Base-by-base conservation (phyloP, 495 filamentous ascomycete species). In the Aspergillus homomorphus region DNA sequence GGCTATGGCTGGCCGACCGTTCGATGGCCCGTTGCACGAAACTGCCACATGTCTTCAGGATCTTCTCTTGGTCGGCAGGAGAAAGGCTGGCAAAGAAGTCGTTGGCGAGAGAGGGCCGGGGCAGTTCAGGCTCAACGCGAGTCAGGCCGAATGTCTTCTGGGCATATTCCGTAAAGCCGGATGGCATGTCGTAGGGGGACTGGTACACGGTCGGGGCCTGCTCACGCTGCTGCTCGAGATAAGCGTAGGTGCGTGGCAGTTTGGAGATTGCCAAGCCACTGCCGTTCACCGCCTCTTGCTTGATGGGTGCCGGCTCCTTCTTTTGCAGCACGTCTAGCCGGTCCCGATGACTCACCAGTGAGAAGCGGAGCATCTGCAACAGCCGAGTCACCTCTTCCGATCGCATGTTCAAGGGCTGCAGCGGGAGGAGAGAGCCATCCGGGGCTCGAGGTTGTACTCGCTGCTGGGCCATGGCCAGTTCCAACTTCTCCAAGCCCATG, bases 181-280 rank as follows among this genome's bases (percentile, higher is more conserved):
- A 77, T 26, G 76, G 76, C 69, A 76, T 76, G 59, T 79, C 71
- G 59, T 79, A 79, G 15, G 76, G 76, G n/a, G 76, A 79, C 61
- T 72, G 75, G 54, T 79, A 79, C 20, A 78, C 74, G 57, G 71
- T 69, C 64, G 76, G 76, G 28, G 67, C 68, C 60, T 72, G 62
- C 51, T 73, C 69, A 45, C 72, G 70, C 56, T 79, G 76, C 54
- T 72, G 74, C 51, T 77, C 74, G 30, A 79, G 66, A 57, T 72
- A 79, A 50, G 76, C 75, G 55, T 75, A 79, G 62, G 72, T 73
- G 41, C 74, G 71, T 14, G 76, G 69, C 64, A 78, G 57, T 57
- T 71, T 73, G 16, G 73, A 66, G 19, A 70, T 63, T 3, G 70
- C 63, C 20, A 72, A 62, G 52, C 66, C 69, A n/a, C 65, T 63